These are phyloP conservation scores for Pythium folliculosum DNA, from an alignment of 352 stramenopile species.

Conservation along the genomic window DNA sequence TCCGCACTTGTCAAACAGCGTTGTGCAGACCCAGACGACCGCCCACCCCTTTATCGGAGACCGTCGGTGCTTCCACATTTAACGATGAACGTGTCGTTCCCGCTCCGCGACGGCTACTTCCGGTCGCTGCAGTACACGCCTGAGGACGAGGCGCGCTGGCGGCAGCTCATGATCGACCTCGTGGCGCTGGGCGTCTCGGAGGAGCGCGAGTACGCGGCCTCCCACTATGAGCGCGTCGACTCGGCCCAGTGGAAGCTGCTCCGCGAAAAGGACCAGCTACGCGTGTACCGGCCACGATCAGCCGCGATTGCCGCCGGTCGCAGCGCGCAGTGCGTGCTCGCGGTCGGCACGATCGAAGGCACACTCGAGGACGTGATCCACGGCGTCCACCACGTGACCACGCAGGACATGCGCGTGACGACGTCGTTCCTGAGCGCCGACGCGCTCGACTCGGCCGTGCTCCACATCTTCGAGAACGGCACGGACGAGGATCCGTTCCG, in stretches of 20 bases:
- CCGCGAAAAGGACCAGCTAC: constrained; percentile 24
- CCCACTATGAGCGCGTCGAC: constrained; percentile 15
- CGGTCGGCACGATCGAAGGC: constrained; percentile 30
- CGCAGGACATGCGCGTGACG: constrained; percentile 27
- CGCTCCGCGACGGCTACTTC: constrained; percentile 31
- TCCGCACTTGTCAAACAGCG: no score
- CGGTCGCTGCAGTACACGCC: constrained; percentile 11
- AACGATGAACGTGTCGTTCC: constrained; percentile 31
- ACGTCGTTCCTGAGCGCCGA: constrained; percentile 29
- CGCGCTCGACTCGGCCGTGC: constrained; percentile 26
- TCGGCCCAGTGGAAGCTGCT: constrained; percentile 22
- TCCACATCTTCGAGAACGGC: constrained; percentile 28
- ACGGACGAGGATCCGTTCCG: constrained; percentile 22
- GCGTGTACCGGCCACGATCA: constrained; percentile 25
- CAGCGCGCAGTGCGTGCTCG: constrained; percentile 18
- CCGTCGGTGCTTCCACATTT: neutral
- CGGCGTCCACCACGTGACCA: constrained; percentile 27
- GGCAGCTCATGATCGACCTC: constrained; percentile 16
- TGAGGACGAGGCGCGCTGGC: constrained; percentile 24
- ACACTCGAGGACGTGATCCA: constrained; percentile 33
- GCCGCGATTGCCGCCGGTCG: neutral
- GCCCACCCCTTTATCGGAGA: constrained; percentile 1
- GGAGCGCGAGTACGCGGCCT: constrained; percentile 7
- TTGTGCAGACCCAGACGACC: neutral
- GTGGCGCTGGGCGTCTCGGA: constrained; percentile 15